A percentile compares a stretch with the other conserved stretches of the same genome.
Evolutionary conservation across 331 rosid genomes (phyloP).

Genomic region (Erythrophleum ivorense): DNA sequence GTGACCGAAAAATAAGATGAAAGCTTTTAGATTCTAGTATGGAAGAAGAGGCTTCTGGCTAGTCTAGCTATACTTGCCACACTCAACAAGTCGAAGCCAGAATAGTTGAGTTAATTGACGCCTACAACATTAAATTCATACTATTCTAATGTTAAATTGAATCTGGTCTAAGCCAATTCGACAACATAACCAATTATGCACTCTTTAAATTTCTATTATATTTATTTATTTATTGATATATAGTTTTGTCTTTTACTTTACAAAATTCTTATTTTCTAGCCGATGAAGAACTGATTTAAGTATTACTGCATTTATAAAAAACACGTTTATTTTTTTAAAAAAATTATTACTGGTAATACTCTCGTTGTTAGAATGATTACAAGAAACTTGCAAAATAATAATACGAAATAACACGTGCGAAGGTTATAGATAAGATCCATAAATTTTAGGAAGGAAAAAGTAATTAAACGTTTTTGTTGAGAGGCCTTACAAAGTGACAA

Average conservation of each 20-base stretch:
- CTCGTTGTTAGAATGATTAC: background rate
- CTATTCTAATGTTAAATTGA: background rate
- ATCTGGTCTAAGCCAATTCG: background rate
- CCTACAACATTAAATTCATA: background rate
- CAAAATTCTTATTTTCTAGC: background rate
- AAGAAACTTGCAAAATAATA: background rate
- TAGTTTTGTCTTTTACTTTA: background rate
- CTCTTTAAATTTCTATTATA: background rate
- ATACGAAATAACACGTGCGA: background rate
- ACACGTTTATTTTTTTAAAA: background rate
- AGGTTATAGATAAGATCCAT: slow-evolving; percentile 1
- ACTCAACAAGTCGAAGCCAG: no score
- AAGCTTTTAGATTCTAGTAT: background rate
- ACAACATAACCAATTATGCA: background rate
- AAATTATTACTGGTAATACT: background rate
- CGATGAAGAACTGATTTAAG: background rate
- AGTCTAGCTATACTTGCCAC: background rate
- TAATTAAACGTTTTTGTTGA: background rate
- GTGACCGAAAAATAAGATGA: background rate
- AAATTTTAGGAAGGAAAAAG: background rate
- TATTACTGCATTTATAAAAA: background rate
- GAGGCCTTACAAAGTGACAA: background rate
- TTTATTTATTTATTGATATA: background rate
- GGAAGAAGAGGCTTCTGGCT: background rate
- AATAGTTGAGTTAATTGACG: background rate